phyloP scores from a whole-genome alignment of 2,329 filamentous ascomycete species.

The Penicillium brasilianum region DNA sequence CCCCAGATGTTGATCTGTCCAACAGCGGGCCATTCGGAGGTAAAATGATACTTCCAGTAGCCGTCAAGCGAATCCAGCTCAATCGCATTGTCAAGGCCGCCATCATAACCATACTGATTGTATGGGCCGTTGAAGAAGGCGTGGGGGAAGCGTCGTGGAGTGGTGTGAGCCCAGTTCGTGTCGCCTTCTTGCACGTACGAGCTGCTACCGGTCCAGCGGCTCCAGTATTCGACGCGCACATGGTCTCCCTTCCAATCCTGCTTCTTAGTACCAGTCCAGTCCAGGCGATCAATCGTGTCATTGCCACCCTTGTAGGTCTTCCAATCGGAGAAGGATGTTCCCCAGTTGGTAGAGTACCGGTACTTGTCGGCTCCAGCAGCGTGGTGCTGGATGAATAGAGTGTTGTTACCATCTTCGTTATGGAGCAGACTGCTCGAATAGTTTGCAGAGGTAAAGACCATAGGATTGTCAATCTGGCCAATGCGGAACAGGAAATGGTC shows the following conservation, averaged over 20 bases:
- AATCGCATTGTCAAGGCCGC: constrained; percentile 61
- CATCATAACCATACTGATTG: constrained; percentile 69
- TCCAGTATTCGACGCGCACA: constrained; percentile 68
- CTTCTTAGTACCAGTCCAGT: constrained; percentile 62
- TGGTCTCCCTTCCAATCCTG: constrained; percentile 68
- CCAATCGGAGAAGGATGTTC: constrained; percentile 65
- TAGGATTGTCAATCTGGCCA: constrained; percentile 62
- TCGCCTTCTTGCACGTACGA: constrained; percentile 66
- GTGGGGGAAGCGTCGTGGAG: constrained; percentile 63
- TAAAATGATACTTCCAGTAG: constrained; percentile 64
- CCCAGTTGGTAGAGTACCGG: constrained; percentile 68
- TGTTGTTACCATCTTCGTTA: constrained; percentile 46
- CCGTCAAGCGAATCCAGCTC: constrained; percentile 51
- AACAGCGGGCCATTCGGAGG: constrained; percentile 66
- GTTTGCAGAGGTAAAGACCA: constrained; percentile 64
- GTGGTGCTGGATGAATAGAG: constrained; percentile 59
- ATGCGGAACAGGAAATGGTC: constrained; percentile 69
- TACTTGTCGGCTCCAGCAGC: constrained; percentile 67
- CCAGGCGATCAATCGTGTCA: constrained; percentile 52
- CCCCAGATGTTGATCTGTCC: constrained; percentile 71
- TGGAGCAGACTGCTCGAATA: constrained; percentile 62
- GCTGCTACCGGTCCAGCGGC: constrained; percentile 62
- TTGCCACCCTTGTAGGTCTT: constrained; percentile 58
- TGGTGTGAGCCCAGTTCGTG: constrained; percentile 41
- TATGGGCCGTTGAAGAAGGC: constrained; percentile 66